Conservation (phyloP, 2,329 filamentous ascomycete genomes). For the Achaetomium macrosporum region DNA sequence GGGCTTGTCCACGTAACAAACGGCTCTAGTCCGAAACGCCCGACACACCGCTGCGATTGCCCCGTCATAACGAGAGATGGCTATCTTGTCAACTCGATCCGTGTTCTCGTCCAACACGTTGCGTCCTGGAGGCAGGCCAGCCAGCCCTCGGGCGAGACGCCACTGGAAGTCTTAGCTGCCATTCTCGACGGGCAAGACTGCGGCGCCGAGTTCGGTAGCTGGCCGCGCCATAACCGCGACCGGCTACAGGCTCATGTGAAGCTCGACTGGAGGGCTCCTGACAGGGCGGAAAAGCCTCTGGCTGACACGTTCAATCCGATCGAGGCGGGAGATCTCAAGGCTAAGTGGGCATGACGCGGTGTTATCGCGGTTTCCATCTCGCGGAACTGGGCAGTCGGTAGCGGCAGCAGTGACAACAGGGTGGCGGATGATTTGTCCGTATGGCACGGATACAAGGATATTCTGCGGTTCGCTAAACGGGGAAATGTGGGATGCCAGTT, state of each 20-base stretch:
- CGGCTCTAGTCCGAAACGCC: too few species aligned
- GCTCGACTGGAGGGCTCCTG: slow-evolving; percentile 5
- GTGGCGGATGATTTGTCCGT: too few species aligned
- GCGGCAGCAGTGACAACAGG: too few species aligned
- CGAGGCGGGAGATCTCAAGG: background rate
- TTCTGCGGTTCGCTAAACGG: too few species aligned
- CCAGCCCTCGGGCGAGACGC: background rate
- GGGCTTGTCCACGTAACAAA: too few species aligned
- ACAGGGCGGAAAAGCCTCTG: background rate
- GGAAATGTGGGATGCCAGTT: too few species aligned
- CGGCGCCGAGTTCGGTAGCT: background rate
- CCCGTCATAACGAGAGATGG: background rate
- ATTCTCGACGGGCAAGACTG: background rate
- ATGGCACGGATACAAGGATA: too few species aligned
- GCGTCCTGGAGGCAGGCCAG: background rate
- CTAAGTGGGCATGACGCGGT: background rate
- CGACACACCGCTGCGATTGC: background rate
- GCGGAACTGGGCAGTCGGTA: too few species aligned
- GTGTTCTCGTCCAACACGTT: background rate
- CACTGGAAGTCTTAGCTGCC: background rate
- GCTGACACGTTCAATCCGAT: slow-evolving; percentile 2
- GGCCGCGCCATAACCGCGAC: background rate
- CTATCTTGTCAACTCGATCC: background rate
- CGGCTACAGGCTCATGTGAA: background rate
- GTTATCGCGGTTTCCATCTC: too few species aligned